Conservation (phyloP, 108 stramenopile genomes). For the Cyclotella distinguenda region DNA sequence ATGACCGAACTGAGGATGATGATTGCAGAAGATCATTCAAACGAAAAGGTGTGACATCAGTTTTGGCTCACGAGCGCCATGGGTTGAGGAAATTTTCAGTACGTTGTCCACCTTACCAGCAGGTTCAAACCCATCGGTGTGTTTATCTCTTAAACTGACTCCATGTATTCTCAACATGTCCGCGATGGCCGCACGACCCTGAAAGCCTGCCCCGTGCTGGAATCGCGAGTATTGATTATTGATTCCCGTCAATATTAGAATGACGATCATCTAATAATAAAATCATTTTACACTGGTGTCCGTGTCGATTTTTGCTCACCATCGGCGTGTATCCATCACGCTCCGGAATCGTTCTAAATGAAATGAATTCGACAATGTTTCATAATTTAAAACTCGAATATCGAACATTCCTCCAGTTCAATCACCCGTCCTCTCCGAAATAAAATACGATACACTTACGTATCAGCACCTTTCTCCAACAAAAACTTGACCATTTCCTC, state of each 20-base stretch:
- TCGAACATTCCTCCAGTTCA: too few relatives aligned
- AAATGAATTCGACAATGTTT: neutral
- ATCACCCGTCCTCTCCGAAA: too few relatives aligned
- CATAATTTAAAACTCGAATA: neutral
- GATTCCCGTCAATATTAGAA: neutral
- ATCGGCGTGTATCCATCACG: conserved; percentile 44
- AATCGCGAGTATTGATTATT: neutral
- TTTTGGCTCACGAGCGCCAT: too few relatives aligned
- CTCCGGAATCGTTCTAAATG: conserved; percentile 21
- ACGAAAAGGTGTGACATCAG: too few relatives aligned
- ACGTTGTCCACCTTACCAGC: too few relatives aligned
- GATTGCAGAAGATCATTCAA: too few relatives aligned
- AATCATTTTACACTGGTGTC: too few relatives aligned
- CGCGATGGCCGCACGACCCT: conserved; percentile 32
- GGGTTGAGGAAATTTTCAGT: too few relatives aligned
- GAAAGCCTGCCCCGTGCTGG: conserved; percentile 42
- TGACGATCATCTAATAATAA: too few relatives aligned
- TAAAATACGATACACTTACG: conserved; percentile 8
- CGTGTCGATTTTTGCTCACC: too few relatives aligned
- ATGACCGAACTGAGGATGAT: conserved; percentile 29
- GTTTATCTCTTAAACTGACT: conserved; percentile 30
- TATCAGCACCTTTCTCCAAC: conserved; percentile 37
- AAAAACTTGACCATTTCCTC: conserved; percentile 28
- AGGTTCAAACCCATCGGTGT: conserved; percentile 34
- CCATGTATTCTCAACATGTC: conserved; percentile 28